A percentile compares a stretch with the other conserved stretches of the same genome.
Evolutionary conservation across 2,329 filamentous ascomycete genomes (phyloP).

Genomic region (Ambrosiella beaveri): DNA sequence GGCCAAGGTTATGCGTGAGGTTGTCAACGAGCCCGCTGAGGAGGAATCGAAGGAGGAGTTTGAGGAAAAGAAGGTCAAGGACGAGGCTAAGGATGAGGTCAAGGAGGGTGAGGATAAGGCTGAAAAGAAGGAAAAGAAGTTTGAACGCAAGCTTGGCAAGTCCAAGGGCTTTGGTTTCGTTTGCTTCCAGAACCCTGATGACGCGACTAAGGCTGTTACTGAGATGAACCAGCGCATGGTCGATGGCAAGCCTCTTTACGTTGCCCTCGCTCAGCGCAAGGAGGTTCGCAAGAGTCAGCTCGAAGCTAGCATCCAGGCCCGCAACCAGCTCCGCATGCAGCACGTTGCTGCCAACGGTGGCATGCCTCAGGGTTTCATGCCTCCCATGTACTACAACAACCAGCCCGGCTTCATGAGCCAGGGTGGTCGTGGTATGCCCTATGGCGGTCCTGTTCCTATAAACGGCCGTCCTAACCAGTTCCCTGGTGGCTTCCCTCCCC

Average conservation of each 20-base stretch:
- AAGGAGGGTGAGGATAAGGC: slow-evolving; percentile 32
- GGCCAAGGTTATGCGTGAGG: slow-evolving; percentile 97
- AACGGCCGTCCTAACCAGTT: slow-evolving; percentile 68
- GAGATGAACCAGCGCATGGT: slow-evolving; percentile 99
- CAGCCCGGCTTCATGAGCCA: slow-evolving; percentile 57
- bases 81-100: slow-evolving; percentile 33
- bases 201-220: slow-evolving; percentile 95
- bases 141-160: slow-evolving; percentile 67
- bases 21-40: slow-evolving; percentile 35
- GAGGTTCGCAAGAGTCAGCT: slow-evolving; percentile 99
- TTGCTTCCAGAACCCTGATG: slow-evolving; percentile 98
- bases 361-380: slow-evolving; percentile 76
- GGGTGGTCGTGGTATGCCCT: slow-evolving; percentile 48
- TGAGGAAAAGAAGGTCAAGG: slow-evolving; percentile 26
- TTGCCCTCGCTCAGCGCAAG: slow-evolving; percentile 96
- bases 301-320: slow-evolving; percentile 96
- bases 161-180: slow-evolving; percentile 99
- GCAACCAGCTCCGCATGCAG: slow-evolving; percentile 97
- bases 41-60: slow-evolving; percentile 35
- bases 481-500: slow-evolving; percentile 65
- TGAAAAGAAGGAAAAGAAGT: slow-evolving; percentile 25
- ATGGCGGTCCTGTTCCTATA: slow-evolving; percentile 55
- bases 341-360: slow-evolving; percentile 82
- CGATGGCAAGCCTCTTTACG: slow-evolving; percentile 89
- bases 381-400: slow-evolving; percentile 63